These are phyloP conservation scores for Boletus insuetus DNA, from an alignment of 768 basidiomycete species.

Conservation along the genomic window DNA sequence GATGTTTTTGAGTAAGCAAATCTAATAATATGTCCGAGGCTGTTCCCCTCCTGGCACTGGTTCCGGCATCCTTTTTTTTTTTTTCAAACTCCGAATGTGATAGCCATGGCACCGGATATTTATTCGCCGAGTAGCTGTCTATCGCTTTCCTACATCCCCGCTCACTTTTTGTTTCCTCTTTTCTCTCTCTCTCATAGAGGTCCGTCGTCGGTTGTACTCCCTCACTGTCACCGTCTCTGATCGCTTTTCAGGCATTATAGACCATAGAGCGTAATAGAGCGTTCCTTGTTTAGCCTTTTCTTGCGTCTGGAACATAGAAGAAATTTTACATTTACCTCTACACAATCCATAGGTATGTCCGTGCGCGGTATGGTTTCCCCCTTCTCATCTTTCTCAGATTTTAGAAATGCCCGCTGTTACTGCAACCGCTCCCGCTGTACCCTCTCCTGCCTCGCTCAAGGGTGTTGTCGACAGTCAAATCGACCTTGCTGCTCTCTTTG, in stretches of 20 bases:
- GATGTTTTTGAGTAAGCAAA: constrained; percentile 9
- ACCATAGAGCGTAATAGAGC: constrained; percentile 55
- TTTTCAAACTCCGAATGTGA: constrained; percentile 34
- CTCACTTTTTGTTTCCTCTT: constrained; percentile 28
- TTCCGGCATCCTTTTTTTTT: constrained; percentile 1
- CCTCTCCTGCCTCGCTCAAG: constrained; percentile 72
- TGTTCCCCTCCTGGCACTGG: constrained; percentile 7
- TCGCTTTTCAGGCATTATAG: constrained; percentile 35
- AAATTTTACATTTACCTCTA: constrained; percentile 35
- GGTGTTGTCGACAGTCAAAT: constrained; percentile 62
- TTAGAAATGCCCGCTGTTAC: constrained; percentile 80
- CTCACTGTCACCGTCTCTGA: neutral
- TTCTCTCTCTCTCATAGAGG: constrained; percentile 32
- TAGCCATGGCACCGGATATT: neutral
- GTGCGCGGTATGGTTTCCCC: neutral
- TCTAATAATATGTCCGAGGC: constrained; percentile 4
- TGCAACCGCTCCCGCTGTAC: constrained; percentile 53
- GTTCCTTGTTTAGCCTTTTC: constrained; percentile 55
- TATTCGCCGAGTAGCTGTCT: constrained; percentile 8
- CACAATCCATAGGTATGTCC: constrained; percentile 41
- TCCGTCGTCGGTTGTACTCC: constrained; percentile 11
- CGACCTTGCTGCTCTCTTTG: constrained; percentile 76
- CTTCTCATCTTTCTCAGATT: constrained; percentile 36
- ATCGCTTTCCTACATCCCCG: constrained; percentile 27
- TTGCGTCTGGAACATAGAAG: constrained; percentile 39